A percentile compares a stretch with the other conserved stretches of the same genome.
These are phyloP conservation scores for Viola odorata DNA, from an alignment of 345 rosid species.

Conservation along the genomic window DNA sequence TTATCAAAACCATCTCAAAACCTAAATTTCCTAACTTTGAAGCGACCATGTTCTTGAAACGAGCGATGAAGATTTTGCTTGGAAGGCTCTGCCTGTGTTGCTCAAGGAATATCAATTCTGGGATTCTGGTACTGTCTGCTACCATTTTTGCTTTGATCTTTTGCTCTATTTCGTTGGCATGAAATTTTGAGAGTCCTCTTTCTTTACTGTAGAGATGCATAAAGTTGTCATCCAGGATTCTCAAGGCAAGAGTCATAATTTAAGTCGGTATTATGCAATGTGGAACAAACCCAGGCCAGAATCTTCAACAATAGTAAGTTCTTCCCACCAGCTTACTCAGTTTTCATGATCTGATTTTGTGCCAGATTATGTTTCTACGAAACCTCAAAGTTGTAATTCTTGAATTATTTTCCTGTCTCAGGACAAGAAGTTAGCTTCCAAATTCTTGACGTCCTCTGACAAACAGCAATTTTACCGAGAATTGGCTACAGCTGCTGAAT, in stretches of 20 bases:
- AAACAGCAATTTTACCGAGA: conserved; percentile 62
- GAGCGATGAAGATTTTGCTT: conserved; percentile 50
- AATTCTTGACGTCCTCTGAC: conserved; percentile 36
- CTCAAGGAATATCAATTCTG: conserved; percentile 71
- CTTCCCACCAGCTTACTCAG: conserved; percentile 15
- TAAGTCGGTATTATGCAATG: conserved; percentile 80
- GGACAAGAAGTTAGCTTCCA: conserved; percentile 65
- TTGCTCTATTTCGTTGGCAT: not conserved
- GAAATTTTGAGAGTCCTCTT: not conserved
- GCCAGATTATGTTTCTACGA: not conserved
- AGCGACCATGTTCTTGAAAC: no score
- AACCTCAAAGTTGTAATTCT: not conserved
- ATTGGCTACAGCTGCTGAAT: conserved; percentile 80
- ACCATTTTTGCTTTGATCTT: not conserved
- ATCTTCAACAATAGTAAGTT: conserved; percentile 47
- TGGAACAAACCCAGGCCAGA: conserved; percentile 95
- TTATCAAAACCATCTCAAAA: no score
- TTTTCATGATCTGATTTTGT: not conserved
- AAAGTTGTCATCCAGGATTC: conserved; percentile 47
- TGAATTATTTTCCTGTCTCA: conserved; percentile 20
- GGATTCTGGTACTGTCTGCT: conserved; percentile 51
- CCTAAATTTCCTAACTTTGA: no score
- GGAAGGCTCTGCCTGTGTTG: conserved; percentile 56
- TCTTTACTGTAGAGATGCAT: conserved; percentile 50
- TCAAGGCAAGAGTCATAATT: conserved; percentile 38